Evolutionary conservation across 495 filamentous ascomycete genomes (phyloP).

Genomic region (Cenococcum geophilum): DNA sequence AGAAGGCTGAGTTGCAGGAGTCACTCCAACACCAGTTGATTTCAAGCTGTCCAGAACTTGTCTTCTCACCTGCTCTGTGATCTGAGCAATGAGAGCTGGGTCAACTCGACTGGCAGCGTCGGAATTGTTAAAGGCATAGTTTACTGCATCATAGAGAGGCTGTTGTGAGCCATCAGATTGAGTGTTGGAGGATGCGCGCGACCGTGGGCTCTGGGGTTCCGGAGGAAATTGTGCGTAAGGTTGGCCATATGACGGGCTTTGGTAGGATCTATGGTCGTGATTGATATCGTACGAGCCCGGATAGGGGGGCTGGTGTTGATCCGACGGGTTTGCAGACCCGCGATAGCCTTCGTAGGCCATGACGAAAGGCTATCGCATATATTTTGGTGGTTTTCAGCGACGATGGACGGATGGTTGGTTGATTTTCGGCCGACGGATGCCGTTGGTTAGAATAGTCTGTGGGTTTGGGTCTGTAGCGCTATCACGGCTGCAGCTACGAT

Average conservation of each 20-base stretch:
- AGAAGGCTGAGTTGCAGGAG: slow-evolving; percentile 10
- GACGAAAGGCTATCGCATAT: slow-evolving; percentile 6
- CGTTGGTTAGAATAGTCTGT: neutral
- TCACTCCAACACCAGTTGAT: slow-evolving; percentile 17
- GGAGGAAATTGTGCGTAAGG: neutral
- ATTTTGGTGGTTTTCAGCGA: neutral
- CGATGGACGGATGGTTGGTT: neutral
- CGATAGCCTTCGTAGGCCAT: slow-evolving; percentile 32
- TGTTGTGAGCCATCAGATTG: slow-evolving; percentile 31
- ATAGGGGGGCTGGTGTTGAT: slow-evolving; percentile 21
- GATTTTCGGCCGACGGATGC: neutral
- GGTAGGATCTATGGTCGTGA: slow-evolving; percentile 22
- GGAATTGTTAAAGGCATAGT: slow-evolving; percentile 38
- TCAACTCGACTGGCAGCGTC: slow-evolving; percentile 35
- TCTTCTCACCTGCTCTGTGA: slow-evolving; percentile 34
- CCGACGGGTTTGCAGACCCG: slow-evolving; percentile 14
- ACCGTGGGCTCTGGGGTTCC: slow-evolving; percentile 23
- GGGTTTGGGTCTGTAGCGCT: neutral
- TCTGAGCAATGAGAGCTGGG: slow-evolving; percentile 37
- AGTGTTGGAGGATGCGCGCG: slow-evolving; percentile 30
- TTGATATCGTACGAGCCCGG: slow-evolving; percentile 16
- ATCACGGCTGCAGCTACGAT: neutral
- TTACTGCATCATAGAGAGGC: slow-evolving; percentile 38
- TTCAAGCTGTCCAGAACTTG: slow-evolving; percentile 37
- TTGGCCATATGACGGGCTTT: slow-evolving; percentile 8